Conservation (phyloP, 2,329 filamentous ascomycete species). For the Phialophora tarda region DNA sequence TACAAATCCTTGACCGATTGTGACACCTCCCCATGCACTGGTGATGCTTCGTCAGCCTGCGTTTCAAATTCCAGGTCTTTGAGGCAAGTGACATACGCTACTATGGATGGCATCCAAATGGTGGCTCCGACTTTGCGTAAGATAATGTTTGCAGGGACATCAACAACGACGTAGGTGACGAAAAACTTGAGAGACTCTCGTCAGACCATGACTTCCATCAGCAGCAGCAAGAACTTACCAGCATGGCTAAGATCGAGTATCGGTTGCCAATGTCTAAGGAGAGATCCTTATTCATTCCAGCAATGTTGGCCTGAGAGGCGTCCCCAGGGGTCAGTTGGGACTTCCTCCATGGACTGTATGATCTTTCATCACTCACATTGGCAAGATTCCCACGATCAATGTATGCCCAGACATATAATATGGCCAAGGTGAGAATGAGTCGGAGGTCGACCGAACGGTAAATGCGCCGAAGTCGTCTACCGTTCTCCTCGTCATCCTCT, state of each 20-base stretch:
- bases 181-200: slow-evolving; percentile 38
- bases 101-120: slow-evolving; percentile 37
- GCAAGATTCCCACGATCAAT: slow-evolving; percentile 54
- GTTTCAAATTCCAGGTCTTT: neutral
- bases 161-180: slow-evolving; percentile 42
- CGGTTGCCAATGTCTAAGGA: slow-evolving; percentile 48
- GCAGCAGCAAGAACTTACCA: slow-evolving; percentile 16
- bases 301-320: slow-evolving; percentile 36
- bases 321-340: neutral
- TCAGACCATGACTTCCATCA: neutral
- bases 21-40: slow-evolving; percentile 36
- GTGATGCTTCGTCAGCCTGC: neutral
- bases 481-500: slow-evolving; percentile 9
- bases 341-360: neutral
- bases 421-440: slow-evolving; percentile 14
- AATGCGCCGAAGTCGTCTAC: slow-evolving; percentile 12
- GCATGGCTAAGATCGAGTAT: slow-evolving; percentile 42
- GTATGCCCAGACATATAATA: slow-evolving; percentile 41
- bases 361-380: slow-evolving; percentile 41
- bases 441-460: slow-evolving; percentile 20
- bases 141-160: slow-evolving; percentile 43
- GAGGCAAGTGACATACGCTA: slow-evolving; percentile 6
- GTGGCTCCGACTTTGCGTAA: slow-evolving; percentile 40
- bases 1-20: slow-evolving; percentile 46
- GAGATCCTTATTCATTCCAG: slow-evolving; percentile 50